Evolutionary conservation across 2,329 filamentous ascomycete genomes (phyloP).

Genomic region (Sporothrix schenckii): DNA sequence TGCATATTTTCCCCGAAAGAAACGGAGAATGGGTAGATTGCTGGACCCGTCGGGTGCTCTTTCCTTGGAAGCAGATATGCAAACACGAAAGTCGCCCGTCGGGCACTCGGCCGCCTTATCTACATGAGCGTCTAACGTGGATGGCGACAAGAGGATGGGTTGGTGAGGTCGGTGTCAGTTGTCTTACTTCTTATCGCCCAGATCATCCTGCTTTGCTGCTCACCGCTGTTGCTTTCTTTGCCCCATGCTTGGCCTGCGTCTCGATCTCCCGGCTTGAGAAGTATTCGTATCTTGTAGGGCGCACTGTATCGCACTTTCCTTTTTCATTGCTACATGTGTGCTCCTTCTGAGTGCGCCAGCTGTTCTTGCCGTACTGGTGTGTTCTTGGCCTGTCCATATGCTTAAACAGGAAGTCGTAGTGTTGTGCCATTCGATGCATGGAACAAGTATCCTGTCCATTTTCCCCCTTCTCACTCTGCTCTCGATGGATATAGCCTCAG

Average conservation of each 20-base stretch:
- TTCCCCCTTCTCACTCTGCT: not conserved
- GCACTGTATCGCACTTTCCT: not conserved
- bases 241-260: slow-evolving; percentile 7
- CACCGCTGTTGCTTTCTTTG: slow-evolving; percentile 8
- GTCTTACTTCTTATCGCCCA: slow-evolving; percentile 17
- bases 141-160: not conserved
- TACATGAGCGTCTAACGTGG: not conserved
- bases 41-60: not conserved
- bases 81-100: not conserved
- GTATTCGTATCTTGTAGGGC: not conserved
- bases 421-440: not conserved
- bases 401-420: slow-evolving; percentile 6
- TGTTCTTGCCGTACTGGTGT: slow-evolving; percentile 18
- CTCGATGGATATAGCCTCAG: not conserved
- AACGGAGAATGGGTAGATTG: not conserved
- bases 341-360: not conserved
- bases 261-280: not conserved
- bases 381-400: slow-evolving; percentile 5
- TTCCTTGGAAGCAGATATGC: slow-evolving; percentile 1
- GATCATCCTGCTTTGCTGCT: not conserved
- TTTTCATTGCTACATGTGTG: not conserved
- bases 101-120: slow-evolving; percentile 7
- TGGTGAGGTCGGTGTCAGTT: slow-evolving; percentile 9
- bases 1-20: not conserved
- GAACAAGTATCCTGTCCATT: not conserved